Percentiles rank a stretch among this genome's conserved stretches.
Conservation (phyloP, 2,329 filamentous ascomycete genomes). For the Colletotrichum sp. region DNA sequence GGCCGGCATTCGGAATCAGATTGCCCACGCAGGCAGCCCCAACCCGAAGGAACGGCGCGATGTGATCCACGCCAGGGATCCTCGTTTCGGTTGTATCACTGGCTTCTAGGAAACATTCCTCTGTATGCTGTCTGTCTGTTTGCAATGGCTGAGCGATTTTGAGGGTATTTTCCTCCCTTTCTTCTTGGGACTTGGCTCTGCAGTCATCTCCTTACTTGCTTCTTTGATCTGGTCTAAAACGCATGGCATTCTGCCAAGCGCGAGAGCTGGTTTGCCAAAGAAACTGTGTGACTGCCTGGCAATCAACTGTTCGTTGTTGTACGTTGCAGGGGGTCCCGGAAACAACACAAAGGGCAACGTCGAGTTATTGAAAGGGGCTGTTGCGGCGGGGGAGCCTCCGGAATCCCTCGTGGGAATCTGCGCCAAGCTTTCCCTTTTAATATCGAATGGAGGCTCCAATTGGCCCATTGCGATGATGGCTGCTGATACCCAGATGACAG, state of each 20-base stretch:
- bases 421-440: constrained; percentile 3
- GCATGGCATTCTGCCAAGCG: background rate
- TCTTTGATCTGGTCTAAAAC: background rate
- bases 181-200: background rate
- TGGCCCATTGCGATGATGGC: background rate
- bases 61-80: background rate
- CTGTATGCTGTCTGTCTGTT: background rate
- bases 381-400: constrained; percentile 9
- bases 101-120: background rate
- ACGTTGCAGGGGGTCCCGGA: background rate
- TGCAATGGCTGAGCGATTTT: background rate
- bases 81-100: background rate
- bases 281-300: background rate
- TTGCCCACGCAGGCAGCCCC: background rate
- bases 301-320: background rate
- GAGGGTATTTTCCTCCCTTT: background rate
- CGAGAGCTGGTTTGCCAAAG: background rate
- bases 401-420: background rate
- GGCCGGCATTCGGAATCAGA: background rate
- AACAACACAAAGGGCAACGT: background rate
- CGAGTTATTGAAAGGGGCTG: background rate
- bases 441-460: background rate
- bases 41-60: background rate
- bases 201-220: background rate
- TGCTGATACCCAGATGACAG: background rate